Evolutionary conservation across 805 yeast species (phyloP).

Genomic region (Allodekkera sacchari): DNA sequence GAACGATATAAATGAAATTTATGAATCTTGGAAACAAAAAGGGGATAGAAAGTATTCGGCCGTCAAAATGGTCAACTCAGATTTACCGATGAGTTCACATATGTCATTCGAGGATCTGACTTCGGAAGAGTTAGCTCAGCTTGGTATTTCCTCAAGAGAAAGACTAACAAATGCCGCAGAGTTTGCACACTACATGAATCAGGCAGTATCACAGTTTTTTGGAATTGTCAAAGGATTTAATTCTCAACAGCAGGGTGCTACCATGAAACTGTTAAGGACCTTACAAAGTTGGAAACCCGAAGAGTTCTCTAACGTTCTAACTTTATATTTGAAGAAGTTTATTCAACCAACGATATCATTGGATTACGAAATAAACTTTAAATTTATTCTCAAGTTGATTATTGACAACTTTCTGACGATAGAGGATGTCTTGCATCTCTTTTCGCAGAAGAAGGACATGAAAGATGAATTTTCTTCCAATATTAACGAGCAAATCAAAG

Average conservation of each 20-base stretch:
- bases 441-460: conserved; percentile 9
- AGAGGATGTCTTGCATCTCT: conserved; percentile 25
- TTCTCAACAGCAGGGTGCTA: conserved; percentile 4
- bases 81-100: conserved; percentile 1
- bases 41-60: conserved; percentile 7
- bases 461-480: conserved; percentile 13
- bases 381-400: conserved; percentile 29
- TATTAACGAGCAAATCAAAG: conserved; percentile 12
- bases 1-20: conserved; percentile 6
- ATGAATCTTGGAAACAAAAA: conserved; percentile 15
- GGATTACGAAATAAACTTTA: conserved; percentile 28
- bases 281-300: conserved; percentile 33
- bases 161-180: conserved; percentile 25
- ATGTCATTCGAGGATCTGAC: conserved; percentile 6
- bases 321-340: conserved; percentile 18
- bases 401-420: conserved; percentile 29
- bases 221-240: conserved; percentile 17
- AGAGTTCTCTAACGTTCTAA: conserved; percentile 19
- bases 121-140: conserved; percentile 11
- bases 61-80: conserved; percentile 4
- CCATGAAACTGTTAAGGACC: conserved; percentile 12
- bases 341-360: conserved; percentile 24
- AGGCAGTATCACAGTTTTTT: conserved; percentile 18
- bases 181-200: conserved; percentile 19
- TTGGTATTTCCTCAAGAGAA: conserved; percentile 22